Evolutionary conservation across 805 yeast genomes (phyloP).

Genomic region (Blastobotrys robertii): DNA sequence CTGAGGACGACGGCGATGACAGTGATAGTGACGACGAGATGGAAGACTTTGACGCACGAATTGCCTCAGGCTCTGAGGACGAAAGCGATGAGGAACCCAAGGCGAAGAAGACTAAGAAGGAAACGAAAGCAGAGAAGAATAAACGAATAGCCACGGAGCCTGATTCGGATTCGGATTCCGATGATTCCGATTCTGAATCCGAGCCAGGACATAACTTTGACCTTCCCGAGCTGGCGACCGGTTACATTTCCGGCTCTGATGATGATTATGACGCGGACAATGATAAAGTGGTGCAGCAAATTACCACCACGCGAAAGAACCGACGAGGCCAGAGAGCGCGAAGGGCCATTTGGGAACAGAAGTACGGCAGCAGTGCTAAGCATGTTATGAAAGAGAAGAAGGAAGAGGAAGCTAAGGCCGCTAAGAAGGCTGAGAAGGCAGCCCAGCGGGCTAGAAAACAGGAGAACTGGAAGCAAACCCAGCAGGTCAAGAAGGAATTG

Average conservation of each 20-base stretch:
- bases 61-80: conserved; percentile 2
- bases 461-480: conserved; percentile 25
- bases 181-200: conserved; percentile 16
- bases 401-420: conserved; percentile 44
- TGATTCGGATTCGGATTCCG: conserved; percentile 26
- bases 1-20: conserved; percentile 14
- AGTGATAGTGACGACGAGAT: conserved; percentile 11
- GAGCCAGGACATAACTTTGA: conserved; percentile 30
- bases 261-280: conserved; percentile 30
- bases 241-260: conserved; percentile 79
- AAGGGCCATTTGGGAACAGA: conserved; percentile 91
- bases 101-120: conserved; percentile 32
- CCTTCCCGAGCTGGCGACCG: conserved; percentile 68
- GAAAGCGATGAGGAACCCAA: conserved; percentile 12
- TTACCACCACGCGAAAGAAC: conserved; percentile 49
- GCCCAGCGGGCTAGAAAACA: conserved; percentile 26
- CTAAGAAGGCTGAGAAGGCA: conserved; percentile 48
- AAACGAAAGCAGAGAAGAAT: conserved; percentile 32
- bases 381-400: conserved; percentile 65
- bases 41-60: conserved; percentile 8
- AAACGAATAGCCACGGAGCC: conserved; percentile 24
- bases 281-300: conserved; percentile 13
- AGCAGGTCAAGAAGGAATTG: conserved; percentile 11
- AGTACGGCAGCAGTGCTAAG: conserved; percentile 74
- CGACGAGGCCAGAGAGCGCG: conserved; percentile 97